Percentiles rank a stretch among this genome's conserved stretches.
phyloP scores from a whole-genome alignment of 1,284 basidiomycete species.

The Testicularia cyperi region DNA sequence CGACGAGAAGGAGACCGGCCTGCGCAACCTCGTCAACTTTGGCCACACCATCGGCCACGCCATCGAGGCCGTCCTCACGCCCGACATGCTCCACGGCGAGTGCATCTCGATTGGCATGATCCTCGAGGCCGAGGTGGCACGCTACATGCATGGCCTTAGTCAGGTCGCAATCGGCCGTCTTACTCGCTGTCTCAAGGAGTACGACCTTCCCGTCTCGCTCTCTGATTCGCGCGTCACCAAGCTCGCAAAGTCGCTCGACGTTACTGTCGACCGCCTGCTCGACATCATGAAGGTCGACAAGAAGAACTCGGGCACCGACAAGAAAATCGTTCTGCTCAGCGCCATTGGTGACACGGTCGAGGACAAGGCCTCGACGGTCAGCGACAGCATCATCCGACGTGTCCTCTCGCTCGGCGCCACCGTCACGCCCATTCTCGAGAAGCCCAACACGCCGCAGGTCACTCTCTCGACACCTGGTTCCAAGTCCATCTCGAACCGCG shows the following conservation, averaged over 20 bases:
- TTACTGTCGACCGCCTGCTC: constrained; percentile 79
- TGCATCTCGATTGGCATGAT: constrained; percentile 59
- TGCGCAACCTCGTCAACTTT: constrained; percentile 60
- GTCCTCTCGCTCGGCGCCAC: constrained; percentile 68
- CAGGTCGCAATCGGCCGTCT: constrained; percentile 57
- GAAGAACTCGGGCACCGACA: constrained; percentile 85
- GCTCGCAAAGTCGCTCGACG: constrained; percentile 71
- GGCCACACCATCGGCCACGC: constrained; percentile 59
- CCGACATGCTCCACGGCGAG: constrained; percentile 58
- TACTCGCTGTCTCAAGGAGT: constrained; percentile 51
- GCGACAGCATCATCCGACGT: constrained; percentile 55
- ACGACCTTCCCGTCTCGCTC: constrained; percentile 55
- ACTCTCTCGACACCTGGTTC: constrained; percentile 90
- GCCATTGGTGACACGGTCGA: constrained; percentile 90
- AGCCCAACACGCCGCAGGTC: constrained; percentile 62
- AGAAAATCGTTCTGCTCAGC: constrained; percentile 89
- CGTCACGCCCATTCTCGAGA: constrained; percentile 29
- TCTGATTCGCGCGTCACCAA: constrained; percentile 56
- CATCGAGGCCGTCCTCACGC: constrained; percentile 59
- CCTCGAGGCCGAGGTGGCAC: constrained; percentile 57
- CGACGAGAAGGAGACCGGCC: constrained; percentile 59
- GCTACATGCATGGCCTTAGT: constrained; percentile 50
- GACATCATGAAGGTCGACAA: constrained; percentile 94
- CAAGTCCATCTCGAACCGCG: constrained; percentile 95
- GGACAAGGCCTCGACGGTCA: constrained; percentile 82